Evolutionary conservation across 176 grass and related monocot genomes (phyloP).

Genomic region (Cenchrus purpureus): DNA sequence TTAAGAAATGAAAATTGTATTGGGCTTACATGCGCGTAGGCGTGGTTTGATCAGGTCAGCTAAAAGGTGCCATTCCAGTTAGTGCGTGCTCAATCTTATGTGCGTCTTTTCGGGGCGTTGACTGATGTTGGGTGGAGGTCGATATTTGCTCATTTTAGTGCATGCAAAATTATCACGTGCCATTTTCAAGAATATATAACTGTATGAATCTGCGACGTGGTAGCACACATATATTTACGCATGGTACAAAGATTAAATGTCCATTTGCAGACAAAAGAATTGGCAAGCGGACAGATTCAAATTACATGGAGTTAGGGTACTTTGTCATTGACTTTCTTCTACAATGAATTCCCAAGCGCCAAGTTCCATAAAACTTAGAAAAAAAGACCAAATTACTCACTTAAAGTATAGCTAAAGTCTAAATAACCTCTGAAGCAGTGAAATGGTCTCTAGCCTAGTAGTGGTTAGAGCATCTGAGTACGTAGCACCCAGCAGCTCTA

Average conservation of each 20-base stretch:
- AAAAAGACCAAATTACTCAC: too few relatives aligned
- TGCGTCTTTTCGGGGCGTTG: neutral
- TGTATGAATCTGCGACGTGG: neutral
- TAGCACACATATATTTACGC: neutral
- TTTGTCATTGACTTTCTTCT: too few relatives aligned
- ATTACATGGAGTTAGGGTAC: too few relatives aligned
- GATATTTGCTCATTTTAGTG: neutral
- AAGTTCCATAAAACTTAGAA: too few relatives aligned
- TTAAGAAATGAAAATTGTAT: neutral
- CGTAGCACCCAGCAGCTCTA: too few relatives aligned
- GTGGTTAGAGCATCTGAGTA: too few relatives aligned
- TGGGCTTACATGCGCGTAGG: neutral
- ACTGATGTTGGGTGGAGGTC: neutral
- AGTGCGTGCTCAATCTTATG: conserved; percentile 9
- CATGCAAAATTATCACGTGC: neutral
- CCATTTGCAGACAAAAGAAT: too few relatives aligned
- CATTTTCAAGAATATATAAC: neutral
- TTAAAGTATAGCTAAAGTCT: too few relatives aligned
- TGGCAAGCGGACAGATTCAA: too few relatives aligned
- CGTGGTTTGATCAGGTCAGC: conserved; percentile 24
- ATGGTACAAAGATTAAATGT: neutral
- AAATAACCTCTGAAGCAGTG: too few relatives aligned
- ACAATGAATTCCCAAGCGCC: too few relatives aligned
- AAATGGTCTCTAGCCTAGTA: too few relatives aligned
- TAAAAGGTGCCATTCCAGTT: neutral